Evolutionary conservation across 768 basidiomycete genomes (phyloP).

Genomic region (Xerocomellus dryophilus): DNA sequence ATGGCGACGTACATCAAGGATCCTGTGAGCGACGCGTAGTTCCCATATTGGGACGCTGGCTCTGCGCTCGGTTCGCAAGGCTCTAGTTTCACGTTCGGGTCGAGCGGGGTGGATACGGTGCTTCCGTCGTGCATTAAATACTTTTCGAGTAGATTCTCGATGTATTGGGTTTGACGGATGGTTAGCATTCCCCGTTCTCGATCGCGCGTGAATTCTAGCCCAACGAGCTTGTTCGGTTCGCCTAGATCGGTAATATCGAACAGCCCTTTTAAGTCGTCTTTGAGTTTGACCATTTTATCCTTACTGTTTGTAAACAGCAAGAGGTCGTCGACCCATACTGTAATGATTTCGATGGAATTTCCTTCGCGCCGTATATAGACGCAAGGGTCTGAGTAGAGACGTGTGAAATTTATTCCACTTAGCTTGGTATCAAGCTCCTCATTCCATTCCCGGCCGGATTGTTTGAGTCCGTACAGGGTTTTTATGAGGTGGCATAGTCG

Average conservation of each 20-base stretch:
- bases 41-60: background rate
- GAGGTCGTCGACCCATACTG: background rate
- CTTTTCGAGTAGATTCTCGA: background rate
- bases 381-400: background rate
- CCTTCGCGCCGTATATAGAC: background rate
- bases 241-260: background rate
- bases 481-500: background rate
- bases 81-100: background rate
- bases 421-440: background rate
- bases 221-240: background rate
- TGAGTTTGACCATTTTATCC: background rate
- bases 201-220: background rate
- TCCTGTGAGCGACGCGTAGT: background rate
- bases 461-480: background rate
- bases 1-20: background rate
- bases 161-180: background rate
- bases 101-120: background rate
- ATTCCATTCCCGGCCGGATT: background rate
- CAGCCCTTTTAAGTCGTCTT: background rate
- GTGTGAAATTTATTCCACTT: background rate
- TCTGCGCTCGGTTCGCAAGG: background rate
- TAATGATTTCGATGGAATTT: background rate
- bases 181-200: background rate
- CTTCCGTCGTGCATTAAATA: background rate
- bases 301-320: background rate